Percentiles rank a stretch among this genome's conserved stretches.
Conservation (phyloP, 768 basidiomycete genomes). For the Hygrophoropsis aurantiaca region DNA sequence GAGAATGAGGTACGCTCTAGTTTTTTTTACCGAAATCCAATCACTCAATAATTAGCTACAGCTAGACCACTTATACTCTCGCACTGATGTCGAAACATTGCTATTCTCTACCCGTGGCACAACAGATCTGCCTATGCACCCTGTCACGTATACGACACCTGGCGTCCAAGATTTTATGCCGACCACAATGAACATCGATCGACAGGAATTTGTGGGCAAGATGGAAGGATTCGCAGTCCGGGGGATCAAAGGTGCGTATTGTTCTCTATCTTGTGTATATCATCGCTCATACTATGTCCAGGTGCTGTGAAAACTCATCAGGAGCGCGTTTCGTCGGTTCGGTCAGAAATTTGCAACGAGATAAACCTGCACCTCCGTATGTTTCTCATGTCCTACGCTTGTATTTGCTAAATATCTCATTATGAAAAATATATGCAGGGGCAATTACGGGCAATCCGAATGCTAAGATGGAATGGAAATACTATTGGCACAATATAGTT, state of each 20-base stretch:
- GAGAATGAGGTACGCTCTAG: constrained; percentile 4
- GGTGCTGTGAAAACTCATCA: constrained; percentile 3
- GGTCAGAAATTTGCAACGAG: background rate
- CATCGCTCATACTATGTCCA: background rate
- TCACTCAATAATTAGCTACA: background rate
- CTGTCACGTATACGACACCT: constrained; percentile 2
- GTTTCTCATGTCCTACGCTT: background rate
- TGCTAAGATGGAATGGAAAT: constrained; percentile 2
- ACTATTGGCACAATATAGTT: constrained; percentile 1
- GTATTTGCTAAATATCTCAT: background rate
- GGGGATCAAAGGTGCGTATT: constrained; percentile 10
- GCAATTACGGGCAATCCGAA: background rate
- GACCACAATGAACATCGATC: constrained; percentile 4
- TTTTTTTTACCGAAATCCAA: background rate
- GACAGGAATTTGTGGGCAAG: constrained; percentile 7
- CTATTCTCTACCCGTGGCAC: constrained; percentile 2
- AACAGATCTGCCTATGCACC: constrained; percentile 3
- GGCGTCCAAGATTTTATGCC: constrained; percentile 5
- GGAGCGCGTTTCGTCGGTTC: background rate
- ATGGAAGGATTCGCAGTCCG: constrained; percentile 13
- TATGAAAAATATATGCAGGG: background rate
- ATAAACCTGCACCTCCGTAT: background rate
- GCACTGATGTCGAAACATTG: constrained; percentile 3
- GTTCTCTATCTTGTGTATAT: constrained; percentile 3
- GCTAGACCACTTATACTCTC: background rate